Conservation (phyloP, 129 eudicot species). For the Pseudognaphalium luteoalbum region DNA sequence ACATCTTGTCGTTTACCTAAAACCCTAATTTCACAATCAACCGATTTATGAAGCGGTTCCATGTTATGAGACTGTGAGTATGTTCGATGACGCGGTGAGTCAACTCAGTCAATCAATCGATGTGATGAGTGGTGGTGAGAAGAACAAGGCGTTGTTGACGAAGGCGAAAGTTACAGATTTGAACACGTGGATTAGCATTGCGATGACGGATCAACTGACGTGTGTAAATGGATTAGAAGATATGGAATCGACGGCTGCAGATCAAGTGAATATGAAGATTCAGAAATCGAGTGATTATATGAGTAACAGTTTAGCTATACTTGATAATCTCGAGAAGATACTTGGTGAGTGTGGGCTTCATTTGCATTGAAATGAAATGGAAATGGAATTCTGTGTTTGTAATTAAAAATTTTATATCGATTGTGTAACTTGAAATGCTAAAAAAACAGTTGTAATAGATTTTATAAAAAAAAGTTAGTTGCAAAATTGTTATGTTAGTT, state of each 20-base stretch:
- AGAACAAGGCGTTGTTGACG: conserved; percentile 46
- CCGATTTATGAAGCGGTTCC: conserved; percentile 37
- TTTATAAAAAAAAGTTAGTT: no score
- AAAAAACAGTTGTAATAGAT: background rate
- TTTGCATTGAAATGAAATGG: background rate
- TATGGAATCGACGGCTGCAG: conserved; percentile 54
- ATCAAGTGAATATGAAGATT: conserved; percentile 10
- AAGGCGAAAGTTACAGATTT: conserved; percentile 49
- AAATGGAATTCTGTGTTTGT: background rate
- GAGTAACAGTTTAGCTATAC: background rate
- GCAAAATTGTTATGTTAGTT: no score
- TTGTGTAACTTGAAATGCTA: background rate
- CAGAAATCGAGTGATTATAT: background rate
- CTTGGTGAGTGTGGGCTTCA: background rate
- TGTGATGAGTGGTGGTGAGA: conserved; percentile 33
- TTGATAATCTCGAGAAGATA: background rate
- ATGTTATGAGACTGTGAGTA: conserved; percentile 59
- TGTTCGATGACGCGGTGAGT: conserved; percentile 76
- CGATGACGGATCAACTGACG: conserved; percentile 69
- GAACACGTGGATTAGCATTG: conserved; percentile 76
- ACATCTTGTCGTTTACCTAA: conserved; percentile 47
- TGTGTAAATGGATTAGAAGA: conserved; percentile 74
- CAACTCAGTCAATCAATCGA: conserved; percentile 54
- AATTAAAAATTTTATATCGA: background rate
- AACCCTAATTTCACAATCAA: conserved; percentile 35